Base-by-base conservation (phyloP, 2,329 filamentous ascomycete species). In the Fusarium stilboides region DNA sequence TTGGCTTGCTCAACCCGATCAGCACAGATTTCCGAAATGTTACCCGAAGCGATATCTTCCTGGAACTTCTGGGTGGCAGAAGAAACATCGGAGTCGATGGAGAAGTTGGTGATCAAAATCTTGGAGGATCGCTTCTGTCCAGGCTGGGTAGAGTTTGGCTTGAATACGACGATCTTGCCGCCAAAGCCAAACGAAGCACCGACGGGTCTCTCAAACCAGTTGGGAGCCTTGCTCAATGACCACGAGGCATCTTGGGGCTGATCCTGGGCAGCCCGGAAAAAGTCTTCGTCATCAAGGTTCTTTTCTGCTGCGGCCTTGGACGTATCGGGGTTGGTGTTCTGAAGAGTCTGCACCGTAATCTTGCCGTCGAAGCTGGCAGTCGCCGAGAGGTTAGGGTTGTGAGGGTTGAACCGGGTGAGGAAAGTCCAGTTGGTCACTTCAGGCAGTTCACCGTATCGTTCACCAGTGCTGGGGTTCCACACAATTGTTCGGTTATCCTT, bases 401-500 rank as follows among this genome's bases (percentile, higher is more conserved):
- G 90, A 31, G 96, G 96, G 79, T 97, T 94, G 87, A 97, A 98
- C 66, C 91, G 89, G 7, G 96, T 97, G 77, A 95, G 91, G 84
- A 99, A 99, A 8, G 94, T 97, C 95, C 96, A 99, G 80, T 98
- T 99, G n/a, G 95, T 98, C 55, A 97, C 94, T 75, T 98, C 94
- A 6, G 95, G 94, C 77, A 98, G 95, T 80, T 98, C 95, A 70
- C 97, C 96, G 68, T 94, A 92, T 14, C 88, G 86, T 77, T 96
- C 89, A 54, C 95, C 95, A 4, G 92, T 97, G 76, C 96, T 92
- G 2, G 96, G 94, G 80, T 98, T 98, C 96, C 97, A 99, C 65
- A 96, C 90, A 64, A 99, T 88, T 3, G 94, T 98, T 74, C 93
- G 89, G 78, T 98, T 98, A 80, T 99, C 96, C 82, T 98, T 98